These are phyloP conservation scores for Vanrija sp. DNA, from an alignment of 1,284 basidiomycete species.

Conservation along the genomic window DNA sequence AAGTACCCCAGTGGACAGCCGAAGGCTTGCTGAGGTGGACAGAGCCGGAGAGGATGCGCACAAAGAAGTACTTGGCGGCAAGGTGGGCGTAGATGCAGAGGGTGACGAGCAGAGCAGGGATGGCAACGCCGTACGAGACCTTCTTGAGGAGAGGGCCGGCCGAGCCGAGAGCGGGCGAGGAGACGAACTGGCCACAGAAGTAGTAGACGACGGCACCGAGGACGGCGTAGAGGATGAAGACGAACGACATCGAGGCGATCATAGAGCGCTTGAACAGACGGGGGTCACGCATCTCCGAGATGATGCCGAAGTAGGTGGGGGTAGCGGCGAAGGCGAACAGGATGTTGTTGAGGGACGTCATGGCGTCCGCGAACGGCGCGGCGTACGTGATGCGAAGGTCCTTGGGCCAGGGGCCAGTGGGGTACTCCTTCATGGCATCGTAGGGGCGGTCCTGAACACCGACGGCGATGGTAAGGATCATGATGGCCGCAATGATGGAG, in stretches of 20 bases:
- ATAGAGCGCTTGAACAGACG: conserved; percentile 23
- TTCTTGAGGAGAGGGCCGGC: conserved; percentile 47
- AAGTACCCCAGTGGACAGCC: conserved; percentile 30
- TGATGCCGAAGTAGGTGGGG: conserved; percentile 29
- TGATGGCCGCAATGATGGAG: conserved; percentile 37
- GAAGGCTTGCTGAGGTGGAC: conserved; percentile 28
- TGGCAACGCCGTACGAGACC: conserved; percentile 46
- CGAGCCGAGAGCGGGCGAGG: conserved; percentile 44
- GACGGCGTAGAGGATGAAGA: conserved; percentile 25
- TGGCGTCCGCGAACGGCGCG: conserved; percentile 37
- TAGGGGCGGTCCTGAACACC: conserved; percentile 43
- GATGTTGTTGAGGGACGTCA: conserved; percentile 36
- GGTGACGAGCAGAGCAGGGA: conserved; percentile 36
- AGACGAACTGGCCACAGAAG: conserved; percentile 45
- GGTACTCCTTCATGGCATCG: conserved; percentile 18
- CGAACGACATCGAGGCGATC: conserved; percentile 22
- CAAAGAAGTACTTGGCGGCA: conserved; percentile 37
- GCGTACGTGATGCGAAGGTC: conserved; percentile 21
- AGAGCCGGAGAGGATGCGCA: conserved; percentile 29
- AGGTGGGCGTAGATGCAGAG: conserved; percentile 25
- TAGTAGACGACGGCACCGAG: conserved; percentile 28
- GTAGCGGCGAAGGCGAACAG: conserved; percentile 28
- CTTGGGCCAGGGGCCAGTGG: conserved; percentile 26
- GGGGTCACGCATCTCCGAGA: conserved; percentile 39
- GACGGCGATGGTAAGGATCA: conserved; percentile 46